Base-by-base conservation (phyloP, 306 rosid genomes). In the Casuarina cunninghamiana region DNA sequence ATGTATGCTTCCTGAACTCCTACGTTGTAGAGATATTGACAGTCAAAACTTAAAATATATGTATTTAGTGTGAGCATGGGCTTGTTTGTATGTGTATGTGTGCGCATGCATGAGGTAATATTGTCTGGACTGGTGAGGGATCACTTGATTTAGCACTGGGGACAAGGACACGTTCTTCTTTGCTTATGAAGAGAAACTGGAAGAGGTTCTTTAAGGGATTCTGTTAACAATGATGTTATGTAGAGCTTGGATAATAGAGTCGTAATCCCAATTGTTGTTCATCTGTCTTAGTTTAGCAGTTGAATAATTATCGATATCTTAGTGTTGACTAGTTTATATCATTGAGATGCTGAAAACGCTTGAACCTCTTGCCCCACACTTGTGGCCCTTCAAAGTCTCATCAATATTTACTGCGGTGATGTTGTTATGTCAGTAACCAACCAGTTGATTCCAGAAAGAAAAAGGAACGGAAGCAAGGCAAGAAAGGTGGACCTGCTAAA, bases 381-480 rank as follows among this genome's bases (percentile, higher is more conserved):
- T 26, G 32, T 2, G 16, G 38, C 11, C 65, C 38, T 57, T 21
- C 35, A 26, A 58, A 16, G 45, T 61, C 80, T 61, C 39, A 51
- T 48, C 45, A 71, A 17, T 53, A 66, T 46, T 21, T n/a, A 58
- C 73, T 75, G 32, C n/a, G 53, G 73, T 80, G 32, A 41, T 62
- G 72, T 61, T 85, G 78, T 67, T 83, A 77, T 75, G 43, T 79
- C 90, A 90, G 97, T 43, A 84, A 83, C 79, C 88, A 84, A 79
- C 83, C 77, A 50, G 74, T 80, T 38, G 93, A 88, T 71, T 66
- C 89, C n/a, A 87, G 77, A 82, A 87, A 75, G 86, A 90, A 69
- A 70, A 90, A 75, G 76, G 93, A 86, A 67, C 86, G 83, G 76
- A 86, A 82, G 83, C 87, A 53, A 74, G 90, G 84, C 81, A 87